phyloP scores from a whole-genome alignment of 257 asterid species.

The Solanum chilense region DNA sequence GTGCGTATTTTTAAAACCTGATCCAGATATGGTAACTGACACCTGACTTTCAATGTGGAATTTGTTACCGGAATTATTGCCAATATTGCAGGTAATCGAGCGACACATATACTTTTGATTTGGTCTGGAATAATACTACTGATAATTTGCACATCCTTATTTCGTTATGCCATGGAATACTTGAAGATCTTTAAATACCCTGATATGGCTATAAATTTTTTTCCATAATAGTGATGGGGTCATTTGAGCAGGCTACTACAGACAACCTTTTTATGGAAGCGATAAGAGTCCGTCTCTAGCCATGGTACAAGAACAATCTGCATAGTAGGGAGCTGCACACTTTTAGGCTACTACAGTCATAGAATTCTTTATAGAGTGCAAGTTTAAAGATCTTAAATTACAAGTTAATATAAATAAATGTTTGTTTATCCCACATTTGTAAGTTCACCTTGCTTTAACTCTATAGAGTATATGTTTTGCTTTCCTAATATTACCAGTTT shows the following conservation, averaged over 20 bases:
- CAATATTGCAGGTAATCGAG: not conserved
- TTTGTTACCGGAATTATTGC: not conserved
- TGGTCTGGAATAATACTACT: not conserved
- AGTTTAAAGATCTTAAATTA: not conserved
- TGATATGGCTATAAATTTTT: not conserved
- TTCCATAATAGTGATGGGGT: not conserved
- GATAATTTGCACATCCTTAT: not conserved
- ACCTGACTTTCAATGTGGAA: not conserved
- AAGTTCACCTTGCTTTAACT: not conserved
- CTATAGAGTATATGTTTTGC: not conserved
- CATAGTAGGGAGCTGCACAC: not conserved
- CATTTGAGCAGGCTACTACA: not conserved
- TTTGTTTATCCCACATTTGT: not conserved
- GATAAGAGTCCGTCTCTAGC: not conserved
- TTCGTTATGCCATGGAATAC: not conserved
- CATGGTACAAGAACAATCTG: not conserved
- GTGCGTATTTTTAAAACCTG: not conserved
- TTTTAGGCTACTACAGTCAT: not conserved
- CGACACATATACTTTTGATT: not conserved
- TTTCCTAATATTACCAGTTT: not conserved
- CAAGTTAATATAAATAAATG: not conserved
- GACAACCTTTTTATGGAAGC: not conserved
- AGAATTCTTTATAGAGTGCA: not conserved
- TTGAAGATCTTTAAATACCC: not conserved
- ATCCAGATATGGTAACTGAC: not conserved